Evolutionary conservation across 352 stramenopile genomes (phyloP), one percentile per base, ranked within the genome.

Genomic region (Thraustochytrium striatum): DNA sequence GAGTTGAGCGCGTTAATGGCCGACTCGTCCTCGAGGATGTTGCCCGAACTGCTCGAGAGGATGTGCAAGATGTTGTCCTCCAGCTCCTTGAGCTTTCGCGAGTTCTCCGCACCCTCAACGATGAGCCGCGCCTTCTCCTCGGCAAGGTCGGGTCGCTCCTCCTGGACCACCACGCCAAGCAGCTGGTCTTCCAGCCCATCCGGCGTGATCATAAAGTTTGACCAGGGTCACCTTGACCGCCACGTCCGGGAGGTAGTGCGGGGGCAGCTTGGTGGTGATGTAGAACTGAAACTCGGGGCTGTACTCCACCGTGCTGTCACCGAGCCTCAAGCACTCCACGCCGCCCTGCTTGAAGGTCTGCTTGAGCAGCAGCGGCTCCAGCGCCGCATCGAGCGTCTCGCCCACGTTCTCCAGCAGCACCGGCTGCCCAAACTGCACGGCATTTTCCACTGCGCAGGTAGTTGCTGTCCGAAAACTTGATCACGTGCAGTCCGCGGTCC

Each of bases 131-230:
- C 90, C 38, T 93, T 89, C 81, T 97, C 88, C 13, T 89, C 85
- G 82, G 97, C 94, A 11, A 98, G 84, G 47, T 94, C 93, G 0
- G 93, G 89, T 50, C 96, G 89, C 82, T 98, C 94, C 50, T 96
- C 93, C 0, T 90, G 91, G 13, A 98, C 94, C 0, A 95, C 91
- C 55, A 96, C 94, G 16, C 91, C 93, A 11, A 98, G 84, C 89
- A 98, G 95, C 85, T 98, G 94, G 81, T 98, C 94, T 81, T 98
- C 90, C 52, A 98, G 82, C 0, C 94, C 94, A 80, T 97, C 92
- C 53, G 94, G 88, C 0, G 94, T 98, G 19, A 94, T 93, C 92
- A 97, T 97, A 62, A 98, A 98, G 82, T 98, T n/a, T 98, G 35
- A 98, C 84, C 70, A 98, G 82, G 78, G 96, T 98, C 1, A 97